Conservation (phyloP, 2,329 filamentous ascomycete species). For the Colletotrichum echinochloae region DNA sequence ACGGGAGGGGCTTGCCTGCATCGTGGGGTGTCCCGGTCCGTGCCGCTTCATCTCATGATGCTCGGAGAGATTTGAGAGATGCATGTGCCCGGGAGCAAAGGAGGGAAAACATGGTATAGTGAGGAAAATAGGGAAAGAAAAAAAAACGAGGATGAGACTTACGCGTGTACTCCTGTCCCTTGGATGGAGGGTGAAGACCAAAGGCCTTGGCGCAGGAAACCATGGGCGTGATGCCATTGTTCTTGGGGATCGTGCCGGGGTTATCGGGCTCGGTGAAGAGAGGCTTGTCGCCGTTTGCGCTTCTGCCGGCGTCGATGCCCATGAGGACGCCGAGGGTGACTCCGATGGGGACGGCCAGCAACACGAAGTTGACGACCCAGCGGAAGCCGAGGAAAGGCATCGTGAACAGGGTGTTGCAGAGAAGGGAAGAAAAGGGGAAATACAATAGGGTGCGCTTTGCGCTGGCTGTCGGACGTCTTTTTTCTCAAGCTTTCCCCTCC, state of each 20-base stretch:
- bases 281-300: constrained; percentile 56
- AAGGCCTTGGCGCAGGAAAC: constrained; percentile 57
- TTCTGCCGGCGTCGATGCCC: constrained; percentile 59
- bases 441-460: constrained; percentile 8
- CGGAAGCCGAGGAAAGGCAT: constrained; percentile 53
- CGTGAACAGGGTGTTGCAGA: constrained; percentile 14
- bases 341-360: constrained; percentile 63
- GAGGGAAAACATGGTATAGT: neutral
- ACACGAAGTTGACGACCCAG: constrained; percentile 62
- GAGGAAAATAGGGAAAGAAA: no score
- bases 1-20: constrained; percentile 22
- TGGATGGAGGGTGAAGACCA: constrained; percentile 59
- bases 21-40: constrained; percentile 26
- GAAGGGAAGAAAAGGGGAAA: constrained; percentile 29
- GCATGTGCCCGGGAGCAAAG: neutral
- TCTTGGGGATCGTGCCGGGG: constrained; percentile 38
- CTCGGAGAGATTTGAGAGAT: neutral
- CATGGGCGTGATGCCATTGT: constrained; percentile 51
- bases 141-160: constrained; percentile 45
- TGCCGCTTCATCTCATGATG: constrained; percentile 12
- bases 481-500: no score
- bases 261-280: constrained; percentile 53
- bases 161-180: constrained; percentile 61
- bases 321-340: constrained; percentile 62
- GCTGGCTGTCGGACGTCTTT: neutral